phyloP scores from a whole-genome alignment of 1,139 yeast genomes.

The Neolecta irregularis region DNA sequence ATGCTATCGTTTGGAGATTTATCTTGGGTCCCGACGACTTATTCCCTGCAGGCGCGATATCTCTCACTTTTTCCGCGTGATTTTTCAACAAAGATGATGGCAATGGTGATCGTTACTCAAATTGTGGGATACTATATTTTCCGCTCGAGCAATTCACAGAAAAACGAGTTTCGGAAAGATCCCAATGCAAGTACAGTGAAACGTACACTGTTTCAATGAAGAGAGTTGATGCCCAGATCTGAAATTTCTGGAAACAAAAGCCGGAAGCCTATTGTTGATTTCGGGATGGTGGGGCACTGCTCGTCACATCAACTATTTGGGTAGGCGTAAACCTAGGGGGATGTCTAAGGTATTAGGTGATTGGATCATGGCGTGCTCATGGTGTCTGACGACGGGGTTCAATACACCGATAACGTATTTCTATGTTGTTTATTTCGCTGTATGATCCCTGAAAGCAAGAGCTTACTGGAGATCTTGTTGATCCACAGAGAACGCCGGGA shows the following conservation, averaged over 20 bases:
- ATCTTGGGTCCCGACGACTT: slow-evolving; percentile 86
- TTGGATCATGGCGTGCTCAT: slow-evolving; percentile 80
- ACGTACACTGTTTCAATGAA: slow-evolving; percentile 8
- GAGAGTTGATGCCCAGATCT: slow-evolving; percentile 24
- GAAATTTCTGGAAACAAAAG: slow-evolving; percentile 46
- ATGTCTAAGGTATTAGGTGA: slow-evolving; percentile 33
- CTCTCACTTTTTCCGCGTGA: slow-evolving; percentile 48
- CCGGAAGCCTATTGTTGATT: slow-evolving; percentile 59
- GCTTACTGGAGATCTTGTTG: slow-evolving; percentile 28
- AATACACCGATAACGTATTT: slow-evolving; percentile 73
- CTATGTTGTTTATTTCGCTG: slow-evolving; percentile 69
- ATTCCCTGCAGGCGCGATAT: slow-evolving; percentile 72
- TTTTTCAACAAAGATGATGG: slow-evolving; percentile 33
- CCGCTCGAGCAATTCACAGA: slow-evolving; percentile 70
- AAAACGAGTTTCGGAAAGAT: slow-evolving; percentile 62
- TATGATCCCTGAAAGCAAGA: slow-evolving; percentile 16
- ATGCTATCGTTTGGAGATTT: slow-evolving; percentile 92
- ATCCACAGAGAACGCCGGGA: slow-evolving; percentile 84
- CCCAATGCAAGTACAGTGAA: slow-evolving; percentile 41
- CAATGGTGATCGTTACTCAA: slow-evolving; percentile 32
- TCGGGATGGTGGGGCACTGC: slow-evolving; percentile 96
- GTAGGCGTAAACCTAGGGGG: neutral
- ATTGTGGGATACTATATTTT: slow-evolving; percentile 64
- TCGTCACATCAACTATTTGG: slow-evolving; percentile 87
- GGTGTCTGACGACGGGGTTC: slow-evolving; percentile 86